Percentiles rank a stretch among this genome's conserved stretches.
Evolutionary conservation across 768 basidiomycete species (phyloP).

Genomic region (Lentinus brumalis): DNA sequence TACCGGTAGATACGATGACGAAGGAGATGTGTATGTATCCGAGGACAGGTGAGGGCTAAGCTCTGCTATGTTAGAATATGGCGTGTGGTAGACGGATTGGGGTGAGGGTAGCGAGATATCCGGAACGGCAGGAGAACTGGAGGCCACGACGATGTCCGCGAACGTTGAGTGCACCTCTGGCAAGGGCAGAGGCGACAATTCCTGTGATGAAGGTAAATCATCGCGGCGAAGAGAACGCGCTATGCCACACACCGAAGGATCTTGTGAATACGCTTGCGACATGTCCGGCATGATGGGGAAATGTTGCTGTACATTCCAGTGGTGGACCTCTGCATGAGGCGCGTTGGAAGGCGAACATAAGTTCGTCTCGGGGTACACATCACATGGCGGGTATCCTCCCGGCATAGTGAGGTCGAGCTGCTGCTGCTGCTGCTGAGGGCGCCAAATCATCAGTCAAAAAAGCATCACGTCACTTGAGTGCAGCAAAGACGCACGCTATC

Average conservation of each 20-base stretch:
- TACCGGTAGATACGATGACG: background rate
- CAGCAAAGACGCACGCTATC: background rate
- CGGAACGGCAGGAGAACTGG: constrained; percentile 1
- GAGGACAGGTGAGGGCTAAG: background rate
- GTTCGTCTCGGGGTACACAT: too few species aligned
- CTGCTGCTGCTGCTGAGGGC: too few species aligned
- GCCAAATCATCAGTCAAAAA: background rate
- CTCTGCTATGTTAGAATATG: background rate
- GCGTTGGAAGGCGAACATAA: too few species aligned
- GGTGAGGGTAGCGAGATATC: background rate
- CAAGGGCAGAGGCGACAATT: constrained; percentile 9
- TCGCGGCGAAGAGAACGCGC: too few species aligned
- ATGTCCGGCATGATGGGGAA: background rate
- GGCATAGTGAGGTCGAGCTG: too few species aligned
- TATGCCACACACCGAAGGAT: background rate
- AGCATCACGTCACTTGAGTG: background rate
- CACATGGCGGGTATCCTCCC: too few species aligned
- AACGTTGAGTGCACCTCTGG: background rate
- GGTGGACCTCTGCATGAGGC: too few species aligned
- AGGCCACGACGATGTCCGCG: background rate
- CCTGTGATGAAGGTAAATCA: background rate
- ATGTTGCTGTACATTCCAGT: too few species aligned
- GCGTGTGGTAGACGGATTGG: background rate
- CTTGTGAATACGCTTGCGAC: background rate
- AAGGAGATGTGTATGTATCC: background rate